Base-by-base conservation (phyloP, 371 early-diverging fungal genomes). In the Phascolomyces articulosus region DNA sequence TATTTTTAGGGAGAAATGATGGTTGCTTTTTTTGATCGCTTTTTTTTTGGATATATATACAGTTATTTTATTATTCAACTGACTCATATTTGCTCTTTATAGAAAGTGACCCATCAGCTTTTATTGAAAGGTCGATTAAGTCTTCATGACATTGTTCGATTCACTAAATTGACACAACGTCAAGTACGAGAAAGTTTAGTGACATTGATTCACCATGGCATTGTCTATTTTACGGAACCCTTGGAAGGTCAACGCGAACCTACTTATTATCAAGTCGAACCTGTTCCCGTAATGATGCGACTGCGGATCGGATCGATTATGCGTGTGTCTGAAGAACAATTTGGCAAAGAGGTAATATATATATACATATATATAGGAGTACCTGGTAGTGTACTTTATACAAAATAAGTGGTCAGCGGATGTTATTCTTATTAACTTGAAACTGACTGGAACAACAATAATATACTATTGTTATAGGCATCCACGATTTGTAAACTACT, bases 281-380 rank as follows among this genome's bases (percentile, higher is more conserved):
- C 79, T 18, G 56, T 74, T 15, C 80, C 67, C 24, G 80, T 94
- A 28, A 67, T 92, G 65, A 69, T 89, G 67, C 72, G 94, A 41
- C 80, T 89, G 55, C 73, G 93, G 27, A 83, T 90, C 66, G 91
- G 93, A 1, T 71, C 85, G 15, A 90, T 90, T 40, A 57, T 93
- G 55, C 74, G 74, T 27, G 73, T 83, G 10, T 82, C 87, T 0
- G 72, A 81, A 58, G 88, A 88, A 31, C 78, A 83, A 55, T 89
- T 85, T 71, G 94, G 91, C 29, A 67, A 78, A 40, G 87, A 90
- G 56, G 96, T 82, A 64, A 38, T n/a, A n/a, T n/a, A n/a, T n/a
- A n/a, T n/a, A n/a, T n/a, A 75, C 66, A 62, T 23, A 59, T 66
- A 53, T n/a, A 53, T 53, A 53, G 41, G 38, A 18, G 15, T 64